Conservation (phyloP, 2,329 filamentous ascomycete species). For the Penicillium sp. region DNA sequence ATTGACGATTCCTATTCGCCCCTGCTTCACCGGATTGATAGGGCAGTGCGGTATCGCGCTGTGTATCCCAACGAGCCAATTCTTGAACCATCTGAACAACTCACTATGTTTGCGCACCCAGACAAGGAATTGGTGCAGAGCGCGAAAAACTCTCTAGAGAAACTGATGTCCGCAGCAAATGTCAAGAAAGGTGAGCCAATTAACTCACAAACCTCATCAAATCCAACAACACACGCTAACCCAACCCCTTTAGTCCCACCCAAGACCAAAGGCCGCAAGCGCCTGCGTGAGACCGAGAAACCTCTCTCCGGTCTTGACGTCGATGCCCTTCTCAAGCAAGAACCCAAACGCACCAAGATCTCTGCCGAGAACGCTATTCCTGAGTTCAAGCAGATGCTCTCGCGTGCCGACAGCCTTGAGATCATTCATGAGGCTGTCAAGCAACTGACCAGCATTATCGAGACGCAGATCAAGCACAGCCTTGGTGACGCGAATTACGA, state of each 20-base stretch:
- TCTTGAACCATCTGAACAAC: slow-evolving; percentile 65
- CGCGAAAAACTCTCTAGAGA: slow-evolving; percentile 64
- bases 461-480: slow-evolving; percentile 71
- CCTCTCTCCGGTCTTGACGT: slow-evolving; percentile 91
- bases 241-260: slow-evolving; percentile 68
- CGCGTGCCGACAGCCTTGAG: slow-evolving; percentile 63
- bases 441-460: slow-evolving; percentile 76
- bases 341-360: slow-evolving; percentile 58
- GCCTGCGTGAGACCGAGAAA: slow-evolving; percentile 71
- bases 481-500: slow-evolving; percentile 78
- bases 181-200: slow-evolving; percentile 76
- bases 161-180: slow-evolving; percentile 71
- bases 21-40: slow-evolving; percentile 83
- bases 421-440: slow-evolving; percentile 71
- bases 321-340: slow-evolving; percentile 73
- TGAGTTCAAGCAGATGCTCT: slow-evolving; percentile 83
- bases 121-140: slow-evolving; percentile 69
- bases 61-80: slow-evolving; percentile 72
- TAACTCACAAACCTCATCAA: neutral
- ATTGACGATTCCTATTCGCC: slow-evolving; percentile 86
- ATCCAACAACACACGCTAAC: slow-evolving; percentile 32
- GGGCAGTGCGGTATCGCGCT: slow-evolving; percentile 82
- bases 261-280: slow-evolving; percentile 75
- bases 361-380: slow-evolving; percentile 79
- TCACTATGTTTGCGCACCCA: slow-evolving; percentile 75